Conservation (phyloP, 306 rosid species). For the Rosa lucieae region DNA sequence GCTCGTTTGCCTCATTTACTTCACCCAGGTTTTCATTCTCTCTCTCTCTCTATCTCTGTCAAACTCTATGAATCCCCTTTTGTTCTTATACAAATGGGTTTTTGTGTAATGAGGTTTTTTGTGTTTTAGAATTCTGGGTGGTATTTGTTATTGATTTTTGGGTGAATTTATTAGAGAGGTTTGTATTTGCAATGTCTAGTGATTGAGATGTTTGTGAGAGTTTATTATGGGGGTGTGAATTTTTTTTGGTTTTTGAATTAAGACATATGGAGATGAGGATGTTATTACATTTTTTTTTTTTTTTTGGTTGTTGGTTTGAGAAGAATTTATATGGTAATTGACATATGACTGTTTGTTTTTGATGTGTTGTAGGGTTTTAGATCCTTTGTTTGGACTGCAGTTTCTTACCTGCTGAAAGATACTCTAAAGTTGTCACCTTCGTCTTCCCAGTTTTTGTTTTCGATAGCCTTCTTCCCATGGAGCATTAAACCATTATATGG, state of each 20-base stretch:
- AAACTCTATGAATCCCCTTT: not conserved
- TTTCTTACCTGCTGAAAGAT: conserved; percentile 86
- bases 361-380: conserved; percentile 66
- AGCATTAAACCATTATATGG: conserved; percentile 87
- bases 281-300: too few species aligned
- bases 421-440: conserved; percentile 72
- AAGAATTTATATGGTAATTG: not conserved
- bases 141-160: not conserved
- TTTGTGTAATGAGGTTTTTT: not conserved
- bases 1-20: conserved; percentile 83
- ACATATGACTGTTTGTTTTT: not conserved
- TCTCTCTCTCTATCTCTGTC: not conserved
- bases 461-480: conserved; percentile 84
- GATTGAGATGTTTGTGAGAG: too few species aligned
- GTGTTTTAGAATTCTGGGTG: conserved; percentile 18
- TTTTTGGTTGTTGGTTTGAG: not conserved
- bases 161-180: too few species aligned
- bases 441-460: conserved; percentile 71
- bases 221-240: too few species aligned
- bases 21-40: conserved; percentile 65
- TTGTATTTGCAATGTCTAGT: too few species aligned
- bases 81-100: not conserved
- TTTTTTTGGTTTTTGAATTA: too few species aligned
- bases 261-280: too few species aligned
- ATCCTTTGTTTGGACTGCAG: conserved; percentile 87